phyloP scores from a whole-genome alignment of 345 rosid genomes.

The Eucalyptus guilfoylei region DNA sequence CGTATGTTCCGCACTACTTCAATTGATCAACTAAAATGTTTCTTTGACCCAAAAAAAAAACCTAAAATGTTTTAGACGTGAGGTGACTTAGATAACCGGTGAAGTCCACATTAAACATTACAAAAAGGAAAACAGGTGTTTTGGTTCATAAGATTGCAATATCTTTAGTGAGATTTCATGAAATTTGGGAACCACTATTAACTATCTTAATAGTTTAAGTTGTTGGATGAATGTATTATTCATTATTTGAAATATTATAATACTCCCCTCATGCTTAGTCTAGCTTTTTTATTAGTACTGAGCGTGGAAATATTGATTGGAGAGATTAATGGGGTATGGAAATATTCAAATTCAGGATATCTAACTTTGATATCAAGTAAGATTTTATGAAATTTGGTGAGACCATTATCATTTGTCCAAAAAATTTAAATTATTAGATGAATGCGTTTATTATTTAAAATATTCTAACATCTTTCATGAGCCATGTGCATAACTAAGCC shows the following conservation, averaged over 20 bases:
- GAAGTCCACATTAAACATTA: neutral
- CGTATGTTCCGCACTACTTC: neutral
- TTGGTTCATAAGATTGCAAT: neutral
- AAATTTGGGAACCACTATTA: no score
- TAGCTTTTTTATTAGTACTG: accelerated
- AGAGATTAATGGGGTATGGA: accelerated
- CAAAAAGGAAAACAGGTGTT: neutral
- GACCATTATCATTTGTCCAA: accelerated
- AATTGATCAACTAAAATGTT: neutral
- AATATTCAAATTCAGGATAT: no score
- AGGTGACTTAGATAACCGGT: accelerated
- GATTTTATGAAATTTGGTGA: no score
- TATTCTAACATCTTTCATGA: neutral
- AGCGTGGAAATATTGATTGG: accelerated
- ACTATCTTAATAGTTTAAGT: no score
- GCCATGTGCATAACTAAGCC: neutral
- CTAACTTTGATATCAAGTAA: accelerated
- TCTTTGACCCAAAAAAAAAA: neutral
- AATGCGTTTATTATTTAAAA: accelerated
- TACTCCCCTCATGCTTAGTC: accelerated
- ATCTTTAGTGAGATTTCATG: no score
- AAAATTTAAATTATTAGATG: accelerated
- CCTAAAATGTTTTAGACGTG: neutral
- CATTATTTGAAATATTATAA: no score
- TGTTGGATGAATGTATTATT: accelerated